These are phyloP conservation scores for Epicoccum nigrum DNA, from an alignment of 2,329 filamentous ascomycete genomes.

Conservation along the genomic window DNA sequence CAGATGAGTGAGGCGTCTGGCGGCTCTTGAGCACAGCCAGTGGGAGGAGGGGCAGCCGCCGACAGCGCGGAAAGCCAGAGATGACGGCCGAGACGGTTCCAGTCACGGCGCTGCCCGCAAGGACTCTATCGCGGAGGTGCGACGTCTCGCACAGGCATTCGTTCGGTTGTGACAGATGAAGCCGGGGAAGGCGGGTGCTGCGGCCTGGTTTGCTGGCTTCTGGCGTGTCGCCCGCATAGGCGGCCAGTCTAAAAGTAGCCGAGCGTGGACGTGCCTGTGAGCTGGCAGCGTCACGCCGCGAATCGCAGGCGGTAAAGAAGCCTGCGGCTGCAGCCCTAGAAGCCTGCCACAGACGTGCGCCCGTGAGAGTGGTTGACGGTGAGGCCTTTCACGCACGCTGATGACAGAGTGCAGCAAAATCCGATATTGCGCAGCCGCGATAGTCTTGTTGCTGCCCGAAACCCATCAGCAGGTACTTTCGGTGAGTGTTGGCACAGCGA, in stretches of 20 bases:
- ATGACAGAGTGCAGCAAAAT: constrained; percentile 28
- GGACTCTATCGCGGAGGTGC: constrained; percentile 33
- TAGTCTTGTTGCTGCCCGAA: constrained; percentile 13
- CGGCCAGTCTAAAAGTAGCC: constrained; percentile 10
- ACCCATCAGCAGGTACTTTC: constrained; percentile 10
- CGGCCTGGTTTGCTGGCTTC: constrained; percentile 28
- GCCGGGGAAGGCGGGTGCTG: constrained; percentile 34
- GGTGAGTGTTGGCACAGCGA: constrained; percentile 15
- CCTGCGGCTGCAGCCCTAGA: constrained; percentile 30
- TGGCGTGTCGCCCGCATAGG: constrained; percentile 43
- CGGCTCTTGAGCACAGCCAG: constrained; percentile 28
- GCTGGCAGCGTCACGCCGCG: constrained; percentile 36
- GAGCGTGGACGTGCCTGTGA: constrained; percentile 21
- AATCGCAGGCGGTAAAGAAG: constrained; percentile 15
- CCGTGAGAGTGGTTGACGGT: constrained; percentile 34
- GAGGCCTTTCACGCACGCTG: constrained; percentile 30
- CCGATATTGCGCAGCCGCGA: constrained; percentile 6
- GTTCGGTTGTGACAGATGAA: constrained; percentile 19
- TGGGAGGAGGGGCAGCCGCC: constrained; percentile 15
- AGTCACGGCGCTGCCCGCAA: constrained; percentile 35
- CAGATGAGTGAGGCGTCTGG: constrained; percentile 36
- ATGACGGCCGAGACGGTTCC: constrained; percentile 25
- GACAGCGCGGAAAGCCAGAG: constrained; percentile 7
- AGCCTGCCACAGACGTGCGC: constrained; percentile 35
- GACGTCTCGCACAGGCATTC: constrained; percentile 41